A percentile compares a stretch with the other conserved stretches of the same genome.
These are phyloP conservation scores for Yamadazyma songkhlaensis DNA, from an alignment of 1,139 yeast species.

Conservation along the genomic window DNA sequence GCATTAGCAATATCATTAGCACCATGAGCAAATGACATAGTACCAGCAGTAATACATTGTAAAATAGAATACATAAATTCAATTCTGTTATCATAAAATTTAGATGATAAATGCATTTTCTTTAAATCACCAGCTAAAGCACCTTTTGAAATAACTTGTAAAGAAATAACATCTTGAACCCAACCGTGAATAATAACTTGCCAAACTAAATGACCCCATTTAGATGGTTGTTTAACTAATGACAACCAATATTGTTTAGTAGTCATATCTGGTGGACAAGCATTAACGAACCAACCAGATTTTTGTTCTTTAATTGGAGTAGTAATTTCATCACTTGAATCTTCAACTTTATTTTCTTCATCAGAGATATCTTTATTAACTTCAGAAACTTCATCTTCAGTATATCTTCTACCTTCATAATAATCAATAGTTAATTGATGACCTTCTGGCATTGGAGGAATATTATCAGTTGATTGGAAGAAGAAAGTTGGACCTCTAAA, in stretches of 20 bases:
- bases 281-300: constrained; percentile 9
- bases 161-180: constrained; percentile 57
- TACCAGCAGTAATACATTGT: constrained; percentile 73
- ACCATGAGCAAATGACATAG: constrained; percentile 83
- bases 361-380: constrained; percentile 14
- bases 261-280: constrained; percentile 18
- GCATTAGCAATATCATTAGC: constrained; percentile 81
- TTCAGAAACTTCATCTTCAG: constrained; percentile 17
- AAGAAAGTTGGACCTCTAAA: constrained; percentile 56
- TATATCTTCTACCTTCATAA: constrained; percentile 58
- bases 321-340: constrained; percentile 10
- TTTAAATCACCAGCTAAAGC: constrained; percentile 42
- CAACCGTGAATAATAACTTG: constrained; percentile 58
- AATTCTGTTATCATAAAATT: constrained; percentile 67
- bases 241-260: constrained; percentile 45
- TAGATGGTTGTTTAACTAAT: constrained; percentile 42
- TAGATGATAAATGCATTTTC: constrained; percentile 55
- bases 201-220: constrained; percentile 54
- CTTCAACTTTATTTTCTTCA: constrained; percentile 13
- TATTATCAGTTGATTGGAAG: constrained; percentile 54
- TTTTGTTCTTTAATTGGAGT: constrained; percentile 4
- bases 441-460: constrained; percentile 68
- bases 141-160: constrained; percentile 39
- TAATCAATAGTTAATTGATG: constrained; percentile 56
- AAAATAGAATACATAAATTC: constrained; percentile 69